Evolutionary conservation across 1,284 basidiomycete species (phyloP).

Genomic region (Bjerkandera adusta): DNA sequence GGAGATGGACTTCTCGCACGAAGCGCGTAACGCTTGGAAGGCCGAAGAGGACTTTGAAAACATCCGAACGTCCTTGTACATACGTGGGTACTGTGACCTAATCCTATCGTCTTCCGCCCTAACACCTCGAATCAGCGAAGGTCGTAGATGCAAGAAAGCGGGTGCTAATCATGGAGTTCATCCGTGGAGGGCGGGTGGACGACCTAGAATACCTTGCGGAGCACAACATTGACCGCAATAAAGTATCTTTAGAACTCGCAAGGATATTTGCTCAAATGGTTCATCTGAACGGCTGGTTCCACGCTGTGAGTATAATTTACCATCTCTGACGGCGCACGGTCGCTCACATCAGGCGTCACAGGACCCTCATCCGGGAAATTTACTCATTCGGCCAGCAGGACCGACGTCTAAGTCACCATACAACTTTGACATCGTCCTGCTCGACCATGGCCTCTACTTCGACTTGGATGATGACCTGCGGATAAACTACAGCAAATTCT

Average conservation of each 20-base stretch:
- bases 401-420: slow-evolving; percentile 70
- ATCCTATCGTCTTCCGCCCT: background rate
- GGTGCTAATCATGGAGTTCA: slow-evolving; percentile 93
- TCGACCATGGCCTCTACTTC: slow-evolving; percentile 94
- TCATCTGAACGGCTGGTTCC: slow-evolving; percentile 92
- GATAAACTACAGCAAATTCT: slow-evolving; percentile 78
- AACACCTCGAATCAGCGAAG: slow-evolving; percentile 41
- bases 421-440: slow-evolving; percentile 92
- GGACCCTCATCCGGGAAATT: slow-evolving; percentile 85
- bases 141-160: slow-evolving; percentile 84
- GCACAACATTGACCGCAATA: slow-evolving; percentile 90
- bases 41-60: slow-evolving; percentile 74
- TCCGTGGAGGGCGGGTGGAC: slow-evolving; percentile 87
- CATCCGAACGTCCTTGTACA: slow-evolving; percentile 81
- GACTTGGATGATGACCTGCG: slow-evolving; percentile 80
- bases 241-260: slow-evolving; percentile 87
- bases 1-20: slow-evolving; percentile 94
- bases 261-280: slow-evolving; percentile 96
- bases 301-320: slow-evolving; percentile 54
- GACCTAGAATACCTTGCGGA: slow-evolving; percentile 84
- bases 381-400: slow-evolving; percentile 82
- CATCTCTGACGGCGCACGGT: slow-evolving; percentile 5
- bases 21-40: slow-evolving; percentile 82
- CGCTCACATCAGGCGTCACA: slow-evolving; percentile 32
- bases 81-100: slow-evolving; percentile 43